Percentiles rank a stretch among this genome's conserved stretches.
Conservation (phyloP, 2,329 filamentous ascomycete species). For the Apiospora aurea region DNA sequence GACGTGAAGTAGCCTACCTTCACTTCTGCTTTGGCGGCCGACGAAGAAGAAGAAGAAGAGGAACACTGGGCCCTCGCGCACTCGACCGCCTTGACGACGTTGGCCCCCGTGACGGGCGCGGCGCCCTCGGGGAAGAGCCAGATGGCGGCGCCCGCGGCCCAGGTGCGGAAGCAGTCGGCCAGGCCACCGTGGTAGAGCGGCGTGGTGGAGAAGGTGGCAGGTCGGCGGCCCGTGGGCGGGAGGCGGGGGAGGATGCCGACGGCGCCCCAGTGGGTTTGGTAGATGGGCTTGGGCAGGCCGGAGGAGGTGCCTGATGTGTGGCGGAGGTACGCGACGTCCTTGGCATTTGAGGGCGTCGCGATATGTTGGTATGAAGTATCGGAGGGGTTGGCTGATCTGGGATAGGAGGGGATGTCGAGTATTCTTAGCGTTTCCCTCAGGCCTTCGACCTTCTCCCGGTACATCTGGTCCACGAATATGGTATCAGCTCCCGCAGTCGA, state of each 20-base stretch:
- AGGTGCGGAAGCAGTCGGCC: conserved; percentile 67
- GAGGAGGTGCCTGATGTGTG: conserved; percentile 72
- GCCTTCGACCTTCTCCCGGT: conserved; percentile 20
- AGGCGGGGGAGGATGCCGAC: conserved; percentile 58
- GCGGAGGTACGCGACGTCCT: conserved; percentile 62
- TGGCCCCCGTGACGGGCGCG: conserved; percentile 62
- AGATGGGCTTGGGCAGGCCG: conserved; percentile 68
- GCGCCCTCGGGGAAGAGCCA: conserved; percentile 68
- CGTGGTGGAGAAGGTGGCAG: conserved; percentile 69
- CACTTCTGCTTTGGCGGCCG: neutral
- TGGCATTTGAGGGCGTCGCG: neutral
- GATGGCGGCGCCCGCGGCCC: conserved; percentile 65
- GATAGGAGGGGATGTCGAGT: conserved; percentile 30
- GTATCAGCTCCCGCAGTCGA: conserved; percentile 48
- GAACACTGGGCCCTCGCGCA: conserved; percentile 37
- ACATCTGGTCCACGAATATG: conserved; percentile 53
- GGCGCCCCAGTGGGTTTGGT: conserved; percentile 62
- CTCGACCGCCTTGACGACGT: conserved; percentile 56
- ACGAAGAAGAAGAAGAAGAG: too few species aligned
- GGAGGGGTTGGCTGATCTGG: neutral
- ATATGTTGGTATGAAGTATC: neutral
- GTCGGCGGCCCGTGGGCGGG: conserved; percentile 26
- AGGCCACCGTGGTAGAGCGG: conserved; percentile 68
- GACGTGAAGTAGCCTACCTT: conserved; percentile 65
- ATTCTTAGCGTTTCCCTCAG: conserved; percentile 29